These are phyloP conservation scores for Scleroderma bovista DNA, from an alignment of 768 basidiomycete genomes.

Conservation along the genomic window DNA sequence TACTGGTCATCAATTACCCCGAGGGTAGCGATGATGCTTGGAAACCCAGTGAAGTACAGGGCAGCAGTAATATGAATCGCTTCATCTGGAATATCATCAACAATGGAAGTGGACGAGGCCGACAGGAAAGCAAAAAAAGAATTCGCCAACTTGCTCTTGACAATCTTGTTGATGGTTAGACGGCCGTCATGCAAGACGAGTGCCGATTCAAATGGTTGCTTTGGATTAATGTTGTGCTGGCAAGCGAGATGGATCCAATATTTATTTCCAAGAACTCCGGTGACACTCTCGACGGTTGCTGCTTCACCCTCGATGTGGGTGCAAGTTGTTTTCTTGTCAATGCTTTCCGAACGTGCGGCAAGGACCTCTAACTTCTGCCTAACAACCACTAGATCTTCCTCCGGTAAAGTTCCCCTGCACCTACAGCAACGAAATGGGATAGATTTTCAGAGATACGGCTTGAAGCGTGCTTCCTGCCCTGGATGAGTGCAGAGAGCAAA, in stretches of 20 bases:
- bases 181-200: conserved; percentile 5
- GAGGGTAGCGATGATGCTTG: conserved; percentile 27
- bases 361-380: neutral
- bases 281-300: neutral
- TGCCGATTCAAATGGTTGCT: conserved; percentile 13
- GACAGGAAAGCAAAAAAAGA: conserved; percentile 25
- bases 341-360: neutral
- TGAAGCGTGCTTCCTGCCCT: neutral
- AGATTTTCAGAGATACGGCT: neutral
- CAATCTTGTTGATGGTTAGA: neutral
- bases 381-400: neutral
- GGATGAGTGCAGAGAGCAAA: conserved; percentile 22
- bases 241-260: neutral
- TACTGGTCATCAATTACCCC: conserved; percentile 23
- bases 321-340: neutral
- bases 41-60: conserved; percentile 15
- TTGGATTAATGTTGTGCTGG: neutral
- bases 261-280: neutral
- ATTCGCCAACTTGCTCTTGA: neutral
- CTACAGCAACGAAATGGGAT: neutral
- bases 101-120: conserved; percentile 25
- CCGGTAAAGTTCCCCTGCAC: neutral
- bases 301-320: neutral
- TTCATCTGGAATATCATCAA: conserved; percentile 22
- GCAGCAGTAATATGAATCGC: conserved; percentile 28